Evolutionary conservation across 257 asterid species (phyloP), one percentile per base, ranked within the genome.

Genomic region (Solanum commersonii): DNA sequence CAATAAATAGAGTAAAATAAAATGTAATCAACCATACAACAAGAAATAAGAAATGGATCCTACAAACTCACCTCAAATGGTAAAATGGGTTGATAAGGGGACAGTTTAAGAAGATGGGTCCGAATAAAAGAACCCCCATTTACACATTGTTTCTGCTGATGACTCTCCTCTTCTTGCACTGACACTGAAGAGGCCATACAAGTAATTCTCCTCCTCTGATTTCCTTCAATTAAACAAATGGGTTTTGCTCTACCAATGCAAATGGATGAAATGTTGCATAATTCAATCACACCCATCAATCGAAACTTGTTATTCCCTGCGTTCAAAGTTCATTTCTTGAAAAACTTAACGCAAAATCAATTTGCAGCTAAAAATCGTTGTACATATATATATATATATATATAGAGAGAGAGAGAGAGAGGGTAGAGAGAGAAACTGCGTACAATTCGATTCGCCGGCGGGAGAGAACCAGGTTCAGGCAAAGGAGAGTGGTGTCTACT

Each of bases 31-130:
- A 38, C 8, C 27, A 15, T 11, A 33, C 29, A 56, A 29, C 16
- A 29, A 15, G 10, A 34, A 71, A 60, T 7, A 79, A 77, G 52
- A 63, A 83, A 33, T 4, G 60, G 46, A 38, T 27, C 56, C 13
- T 31, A 16, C 44, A 42, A 25, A 83, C 60, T 87, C 83, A 95
- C 99, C 98, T 97, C 99, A 87, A 97, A 97, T 76, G 99, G 98
- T 70, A 97, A 94, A 90, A 95, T 97, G 88, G 98, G 95, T 87
- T 97, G 98, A 88, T 96, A 96, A 8, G 98, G 95, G 25, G 95
- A 92, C 91, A 97, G 89, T 85, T 93, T 95, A 63, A 87, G 95
- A 83, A 97, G 98, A 90, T 96, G 98, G 40, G 94, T 91, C 18
- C 99, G 93, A 85, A 97, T 96, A 90, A 97, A 97, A 38, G 98